phyloP scores from a whole-genome alignment of 1,284 basidiomycete species.

The Rhodotorula sp. region DNA sequence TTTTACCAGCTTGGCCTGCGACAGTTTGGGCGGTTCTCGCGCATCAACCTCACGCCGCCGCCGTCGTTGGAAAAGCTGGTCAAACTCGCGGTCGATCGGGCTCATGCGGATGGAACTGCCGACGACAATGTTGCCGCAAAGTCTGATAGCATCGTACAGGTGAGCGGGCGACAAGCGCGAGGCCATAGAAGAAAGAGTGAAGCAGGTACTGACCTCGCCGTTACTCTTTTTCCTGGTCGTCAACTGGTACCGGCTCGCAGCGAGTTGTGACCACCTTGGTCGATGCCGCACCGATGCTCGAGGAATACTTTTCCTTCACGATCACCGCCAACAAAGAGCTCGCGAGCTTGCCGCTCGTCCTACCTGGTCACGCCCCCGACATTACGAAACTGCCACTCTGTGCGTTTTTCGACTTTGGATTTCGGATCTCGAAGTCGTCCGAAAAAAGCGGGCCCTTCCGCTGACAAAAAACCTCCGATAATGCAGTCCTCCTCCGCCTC shows the following conservation, averaged over 20 bases:
- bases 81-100: constrained; percentile 73
- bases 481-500: constrained; percentile 45
- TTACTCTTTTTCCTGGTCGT: too few relatives aligned
- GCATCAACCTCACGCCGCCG: constrained; percentile 76
- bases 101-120: constrained; percentile 41
- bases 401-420: constrained; percentile 19
- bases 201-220: too few relatives aligned
- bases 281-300: constrained; percentile 73
- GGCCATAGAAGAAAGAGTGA: too few relatives aligned
- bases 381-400: constrained; percentile 76
- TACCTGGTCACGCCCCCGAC: constrained; percentile 80
- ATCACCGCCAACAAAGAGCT: constrained; percentile 66
- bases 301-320: constrained; percentile 83
- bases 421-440: background rate
- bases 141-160: constrained; percentile 63
- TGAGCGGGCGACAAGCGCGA: constrained; percentile 49
- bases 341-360: constrained; percentile 72
- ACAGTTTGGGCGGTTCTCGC: constrained; percentile 81
- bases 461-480: background rate
- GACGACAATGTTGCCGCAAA: constrained; percentile 45
- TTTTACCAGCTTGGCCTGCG: constrained; percentile 91
- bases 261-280: constrained; percentile 45
- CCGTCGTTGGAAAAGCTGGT: constrained; percentile 70
- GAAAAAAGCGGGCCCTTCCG: too few relatives aligned
- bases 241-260: constrained; percentile 44